Evolutionary conservation across 805 yeast species (phyloP).

Genomic region (Maudiozyma saulgeensis): DNA sequence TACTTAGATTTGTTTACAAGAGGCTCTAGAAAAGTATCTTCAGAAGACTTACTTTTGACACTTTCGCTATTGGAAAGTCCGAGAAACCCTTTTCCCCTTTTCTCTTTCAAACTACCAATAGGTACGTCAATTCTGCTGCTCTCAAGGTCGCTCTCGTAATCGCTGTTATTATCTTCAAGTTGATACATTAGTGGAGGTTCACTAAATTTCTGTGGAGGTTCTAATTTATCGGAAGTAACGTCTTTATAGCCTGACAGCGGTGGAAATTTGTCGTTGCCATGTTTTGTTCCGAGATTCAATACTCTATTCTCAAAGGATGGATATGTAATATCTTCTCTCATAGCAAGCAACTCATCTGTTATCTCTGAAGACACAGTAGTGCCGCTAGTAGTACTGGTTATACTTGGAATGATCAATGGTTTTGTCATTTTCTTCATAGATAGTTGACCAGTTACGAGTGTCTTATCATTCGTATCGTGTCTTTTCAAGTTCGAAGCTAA

Average conservation of each 20-base stretch:
- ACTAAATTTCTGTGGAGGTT: neutral
- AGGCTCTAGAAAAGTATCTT: too few species aligned
- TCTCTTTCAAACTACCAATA: neutral
- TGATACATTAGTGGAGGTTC: neutral
- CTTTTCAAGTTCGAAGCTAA: conserved; percentile 3
- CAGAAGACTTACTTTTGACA: too few species aligned
- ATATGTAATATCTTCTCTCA: neutral
- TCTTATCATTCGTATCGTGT: neutral
- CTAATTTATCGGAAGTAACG: neutral
- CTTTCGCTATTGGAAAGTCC: neutral
- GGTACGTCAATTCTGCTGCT: neutral
- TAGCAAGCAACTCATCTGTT: neutral
- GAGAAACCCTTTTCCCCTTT: neutral
- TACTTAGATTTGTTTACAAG: too few species aligned
- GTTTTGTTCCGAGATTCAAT: neutral
- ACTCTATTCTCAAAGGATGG: neutral
- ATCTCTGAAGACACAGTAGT: neutral
- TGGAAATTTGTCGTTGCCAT: neutral
- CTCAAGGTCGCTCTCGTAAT: conserved; percentile 3
- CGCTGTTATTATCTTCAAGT: conserved; percentile 4
- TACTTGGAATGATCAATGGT: neutral
- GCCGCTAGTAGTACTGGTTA: neutral
- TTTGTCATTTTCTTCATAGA: neutral
- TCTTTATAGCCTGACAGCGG: neutral
- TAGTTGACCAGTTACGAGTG: neutral